Conservation (phyloP, 306 rosid species). For the Sindora glabra region DNA sequence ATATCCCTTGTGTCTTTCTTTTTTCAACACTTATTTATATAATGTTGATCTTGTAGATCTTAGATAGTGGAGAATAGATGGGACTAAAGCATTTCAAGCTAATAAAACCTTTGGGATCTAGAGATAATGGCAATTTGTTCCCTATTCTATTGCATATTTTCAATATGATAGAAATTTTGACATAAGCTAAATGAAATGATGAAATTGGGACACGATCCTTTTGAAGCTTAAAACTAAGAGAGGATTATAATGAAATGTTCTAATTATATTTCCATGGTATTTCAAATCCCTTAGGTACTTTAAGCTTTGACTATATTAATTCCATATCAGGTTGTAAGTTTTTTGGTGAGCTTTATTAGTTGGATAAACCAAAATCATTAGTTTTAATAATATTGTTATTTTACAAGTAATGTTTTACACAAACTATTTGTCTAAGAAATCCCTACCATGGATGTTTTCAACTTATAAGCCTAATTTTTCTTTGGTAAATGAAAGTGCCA, state of each 20-base stretch:
- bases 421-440: too few relatives aligned
- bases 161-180: slow-evolving; percentile 1
- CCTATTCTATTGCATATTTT: neutral
- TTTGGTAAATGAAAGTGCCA: neutral
- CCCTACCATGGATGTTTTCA: neutral
- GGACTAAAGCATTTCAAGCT: slow-evolving; percentile 83
- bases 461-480: neutral
- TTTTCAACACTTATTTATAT: slow-evolving; percentile 13
- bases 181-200: too few relatives aligned
- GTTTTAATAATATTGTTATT: neutral
- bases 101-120: slow-evolving; percentile 80
- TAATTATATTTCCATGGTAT: neutral
- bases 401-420: neutral
- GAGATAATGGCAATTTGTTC: slow-evolving; percentile 88
- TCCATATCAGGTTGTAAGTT: neutral
- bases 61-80: slow-evolving; percentile 64
- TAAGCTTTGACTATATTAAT: neutral
- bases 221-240: neutral
- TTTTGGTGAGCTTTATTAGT: neutral
- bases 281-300: neutral
- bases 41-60: slow-evolving; percentile 47
- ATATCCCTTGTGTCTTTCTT: neutral
- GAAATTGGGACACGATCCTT: neutral
- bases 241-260: neutral
- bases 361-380: neutral